These are phyloP conservation scores for Lippia alba DNA, from an alignment of 305 asterid species.

Conservation along the genomic window DNA sequence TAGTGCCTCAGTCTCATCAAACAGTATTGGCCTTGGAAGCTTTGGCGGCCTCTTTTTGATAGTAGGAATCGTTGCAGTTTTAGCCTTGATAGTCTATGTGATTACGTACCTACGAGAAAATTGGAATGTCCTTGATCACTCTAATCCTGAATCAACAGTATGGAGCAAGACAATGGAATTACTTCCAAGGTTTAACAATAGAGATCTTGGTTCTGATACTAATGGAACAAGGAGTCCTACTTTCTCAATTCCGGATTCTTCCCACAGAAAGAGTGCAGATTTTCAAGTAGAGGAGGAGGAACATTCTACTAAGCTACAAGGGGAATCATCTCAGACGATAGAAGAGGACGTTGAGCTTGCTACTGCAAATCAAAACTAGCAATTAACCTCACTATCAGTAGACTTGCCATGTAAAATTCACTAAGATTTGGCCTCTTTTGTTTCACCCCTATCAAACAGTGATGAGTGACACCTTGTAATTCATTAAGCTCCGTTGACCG, in stretches of 20 bases:
- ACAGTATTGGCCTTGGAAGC: not conserved
- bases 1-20: not conserved
- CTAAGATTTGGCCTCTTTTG: not conserved
- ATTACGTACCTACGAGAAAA: not conserved
- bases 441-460: not conserved
- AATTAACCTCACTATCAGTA: not conserved
- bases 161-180: not conserved
- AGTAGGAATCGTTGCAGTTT: not conserved
- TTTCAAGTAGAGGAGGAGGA: no score
- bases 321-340: slow-evolving; percentile 1
- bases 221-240: not conserved
- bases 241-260: not conserved
- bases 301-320: not conserved
- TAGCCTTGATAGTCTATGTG: not conserved
- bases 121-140: not conserved
- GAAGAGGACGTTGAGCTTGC: slow-evolving; percentile 9
- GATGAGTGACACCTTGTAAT: no score
- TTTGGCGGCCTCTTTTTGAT: not conserved
- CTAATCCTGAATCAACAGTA: not conserved
- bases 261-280: not conserved
- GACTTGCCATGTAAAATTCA: slow-evolving; percentile 6
- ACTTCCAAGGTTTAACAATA: not conserved
- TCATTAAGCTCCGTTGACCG: not conserved
- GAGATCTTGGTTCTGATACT: not conserved
- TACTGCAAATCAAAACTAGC: not conserved